phyloP scores from a whole-genome alignment of 495 filamentous ascomycete species.

The Podospora pseudocomata region DNA sequence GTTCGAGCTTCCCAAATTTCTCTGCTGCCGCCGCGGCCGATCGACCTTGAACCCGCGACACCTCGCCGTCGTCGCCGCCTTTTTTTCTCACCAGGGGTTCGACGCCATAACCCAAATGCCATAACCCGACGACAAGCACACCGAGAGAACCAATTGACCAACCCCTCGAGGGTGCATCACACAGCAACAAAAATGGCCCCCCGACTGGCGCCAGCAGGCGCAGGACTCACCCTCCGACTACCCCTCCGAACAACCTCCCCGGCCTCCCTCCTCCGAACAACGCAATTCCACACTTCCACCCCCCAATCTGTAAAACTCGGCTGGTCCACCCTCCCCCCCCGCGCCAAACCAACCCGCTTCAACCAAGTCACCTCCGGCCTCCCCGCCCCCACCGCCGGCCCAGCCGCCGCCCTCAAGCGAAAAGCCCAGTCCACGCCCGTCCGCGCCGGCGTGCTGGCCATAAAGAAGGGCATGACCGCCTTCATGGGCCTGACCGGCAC shows the following conservation, averaged over 20 bases:
- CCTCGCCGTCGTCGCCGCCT: slow-evolving; percentile 7
- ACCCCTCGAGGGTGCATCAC: background rate
- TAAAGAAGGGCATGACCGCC: slow-evolving; percentile 94
- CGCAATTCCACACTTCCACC: slow-evolving; percentile 10
- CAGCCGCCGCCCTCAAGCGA: slow-evolving; percentile 74
- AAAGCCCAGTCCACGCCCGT: slow-evolving; percentile 71
- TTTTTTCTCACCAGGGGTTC: background rate
- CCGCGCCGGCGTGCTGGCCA: slow-evolving; percentile 75
- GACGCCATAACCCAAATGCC: slow-evolving; percentile 13
- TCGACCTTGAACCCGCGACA: slow-evolving; percentile 2
- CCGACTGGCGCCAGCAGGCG: slow-evolving; percentile 48
- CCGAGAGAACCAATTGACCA: background rate
- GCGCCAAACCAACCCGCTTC: slow-evolving; percentile 43
- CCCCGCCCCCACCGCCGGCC: slow-evolving; percentile 62
- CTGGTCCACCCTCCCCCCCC: slow-evolving; percentile 46
- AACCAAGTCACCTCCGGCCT: slow-evolving; percentile 49
- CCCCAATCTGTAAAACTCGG: slow-evolving; percentile 45
- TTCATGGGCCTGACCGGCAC: slow-evolving; percentile 75
- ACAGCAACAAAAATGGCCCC: slow-evolving; percentile 45
- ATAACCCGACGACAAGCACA: slow-evolving; percentile 6
- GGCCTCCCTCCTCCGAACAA: slow-evolving; percentile 17
- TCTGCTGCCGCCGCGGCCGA: background rate
- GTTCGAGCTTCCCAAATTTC: slow-evolving; percentile 1
- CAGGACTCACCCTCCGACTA: slow-evolving; percentile 27
- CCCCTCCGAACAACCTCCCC: slow-evolving; percentile 26